These are phyloP conservation scores for Tylopilus plumbeoviolaceoides DNA, from an alignment of 768 basidiomycete genomes.

Conservation along the genomic window DNA sequence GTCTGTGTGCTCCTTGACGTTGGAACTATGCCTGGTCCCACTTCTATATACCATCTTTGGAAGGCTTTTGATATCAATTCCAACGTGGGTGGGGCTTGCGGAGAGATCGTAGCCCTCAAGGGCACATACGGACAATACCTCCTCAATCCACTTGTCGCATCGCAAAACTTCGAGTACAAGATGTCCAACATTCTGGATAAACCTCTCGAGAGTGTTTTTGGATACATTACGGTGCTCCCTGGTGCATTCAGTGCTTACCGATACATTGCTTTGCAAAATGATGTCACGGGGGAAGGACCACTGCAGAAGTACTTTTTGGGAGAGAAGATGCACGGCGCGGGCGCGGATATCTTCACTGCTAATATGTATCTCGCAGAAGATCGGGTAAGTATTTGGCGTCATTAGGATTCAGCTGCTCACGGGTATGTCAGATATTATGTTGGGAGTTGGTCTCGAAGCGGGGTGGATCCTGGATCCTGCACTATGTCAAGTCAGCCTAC, in stretches of 20 bases:
- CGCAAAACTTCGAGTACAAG: slow-evolving; percentile 95
- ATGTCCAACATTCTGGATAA: slow-evolving; percentile 93
- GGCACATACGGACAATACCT: slow-evolving; percentile 77
- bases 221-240: slow-evolving; percentile 92
- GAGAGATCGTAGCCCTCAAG: slow-evolving; percentile 92
- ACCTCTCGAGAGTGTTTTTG: slow-evolving; percentile 84
- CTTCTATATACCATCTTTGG: slow-evolving; percentile 89
- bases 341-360: slow-evolving; percentile 88
- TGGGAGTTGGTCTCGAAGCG: slow-evolving; percentile 98
- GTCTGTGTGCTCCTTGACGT: slow-evolving; percentile 93
- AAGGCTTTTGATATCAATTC: slow-evolving; percentile 93
- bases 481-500: slow-evolving; percentile 95
- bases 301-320: slow-evolving; percentile 96
- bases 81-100: slow-evolving; percentile 89
- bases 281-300: slow-evolving; percentile 76
- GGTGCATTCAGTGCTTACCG: slow-evolving; percentile 91
- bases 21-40: slow-evolving; percentile 80
- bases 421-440: slow-evolving; percentile 70
- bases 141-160: slow-evolving; percentile 82
- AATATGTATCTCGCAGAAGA: slow-evolving; percentile 97
- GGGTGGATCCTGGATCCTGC: slow-evolving; percentile 83
- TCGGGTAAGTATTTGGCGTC: slow-evolving; percentile 41
- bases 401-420: slow-evolving; percentile 1
- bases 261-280: slow-evolving; percentile 90
- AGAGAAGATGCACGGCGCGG: slow-evolving; percentile 89